phyloP scores from a whole-genome alignment of 2,329 filamentous ascomycete genomes.

The Alternaria atra region DNA sequence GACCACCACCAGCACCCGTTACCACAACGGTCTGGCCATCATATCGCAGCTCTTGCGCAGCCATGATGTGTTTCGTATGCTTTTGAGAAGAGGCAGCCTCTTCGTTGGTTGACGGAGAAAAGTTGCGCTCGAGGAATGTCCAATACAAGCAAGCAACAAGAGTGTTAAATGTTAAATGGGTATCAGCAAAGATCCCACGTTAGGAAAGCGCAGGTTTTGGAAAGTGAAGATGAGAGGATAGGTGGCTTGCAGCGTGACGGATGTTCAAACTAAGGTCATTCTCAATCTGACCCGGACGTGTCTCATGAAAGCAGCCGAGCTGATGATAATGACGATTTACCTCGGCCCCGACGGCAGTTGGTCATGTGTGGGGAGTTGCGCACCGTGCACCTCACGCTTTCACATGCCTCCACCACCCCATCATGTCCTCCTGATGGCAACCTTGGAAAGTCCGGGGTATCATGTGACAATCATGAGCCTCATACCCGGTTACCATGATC shows the following conservation, averaged over 20 bases:
- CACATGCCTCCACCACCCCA: slow-evolving; percentile 10
- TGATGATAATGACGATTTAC: slow-evolving; percentile 19
- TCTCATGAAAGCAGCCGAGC: slow-evolving; percentile 24
- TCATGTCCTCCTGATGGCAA: background rate
- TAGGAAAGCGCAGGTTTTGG: slow-evolving; percentile 4
- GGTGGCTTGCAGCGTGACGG: slow-evolving; percentile 8
- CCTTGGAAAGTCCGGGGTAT: background rate
- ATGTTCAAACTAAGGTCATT: slow-evolving; percentile 12
- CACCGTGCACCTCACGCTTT: slow-evolving; percentile 16
- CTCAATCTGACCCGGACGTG: slow-evolving; percentile 13
- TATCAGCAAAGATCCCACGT: slow-evolving; percentile 30
- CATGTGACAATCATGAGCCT: slow-evolving; percentile 3
- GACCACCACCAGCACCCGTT: slow-evolving; percentile 83
- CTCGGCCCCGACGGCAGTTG: slow-evolving; percentile 23
- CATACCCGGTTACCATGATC: background rate
- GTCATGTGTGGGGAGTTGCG: slow-evolving; percentile 19
- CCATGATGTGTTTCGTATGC: slow-evolving; percentile 37
- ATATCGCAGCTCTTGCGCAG: slow-evolving; percentile 70
- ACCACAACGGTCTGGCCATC: slow-evolving; percentile 91
- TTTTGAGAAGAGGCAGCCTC: slow-evolving; percentile 5
- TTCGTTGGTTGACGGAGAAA: slow-evolving; percentile 13
- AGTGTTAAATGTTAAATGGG: slow-evolving; percentile 14
- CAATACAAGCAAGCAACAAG: slow-evolving; percentile 7
- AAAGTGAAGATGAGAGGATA: slow-evolving; percentile 8
- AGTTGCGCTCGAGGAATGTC: slow-evolving; percentile 14